Conservation (phyloP, 192 early-diverging fungal genomes). For the Coemansia sp. region DNA sequence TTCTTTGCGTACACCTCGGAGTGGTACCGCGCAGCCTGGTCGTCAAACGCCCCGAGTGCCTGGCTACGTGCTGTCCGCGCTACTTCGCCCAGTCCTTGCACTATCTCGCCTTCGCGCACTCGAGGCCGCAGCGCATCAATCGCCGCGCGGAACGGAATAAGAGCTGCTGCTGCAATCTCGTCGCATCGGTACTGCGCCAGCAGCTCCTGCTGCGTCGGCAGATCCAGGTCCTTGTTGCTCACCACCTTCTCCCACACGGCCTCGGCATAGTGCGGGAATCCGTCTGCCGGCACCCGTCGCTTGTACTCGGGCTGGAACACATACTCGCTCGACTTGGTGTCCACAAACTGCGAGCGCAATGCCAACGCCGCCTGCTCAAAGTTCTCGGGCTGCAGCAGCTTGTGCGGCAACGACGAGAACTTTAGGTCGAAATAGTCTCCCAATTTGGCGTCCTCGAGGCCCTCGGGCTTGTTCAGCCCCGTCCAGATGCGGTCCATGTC, state of each 20-base stretch:
- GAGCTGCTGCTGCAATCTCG: conserved; percentile 81
- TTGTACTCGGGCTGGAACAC: conserved; percentile 85
- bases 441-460: conserved; percentile 72
- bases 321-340: conserved; percentile 67
- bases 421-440: conserved; percentile 90
- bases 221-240: conserved; percentile 92
- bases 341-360: conserved; percentile 74
- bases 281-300: conserved; percentile 93
- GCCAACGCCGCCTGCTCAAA: conserved; percentile 73
- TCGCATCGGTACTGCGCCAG: conserved; percentile 98
- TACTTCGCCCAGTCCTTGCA: conserved; percentile 71
- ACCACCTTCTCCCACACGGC: conserved; percentile 96
- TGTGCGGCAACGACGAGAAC: conserved; percentile 90
- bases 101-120: conserved; percentile 77
- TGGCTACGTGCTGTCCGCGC: conserved; percentile 58
- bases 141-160: conserved; percentile 67
- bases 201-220: conserved; percentile 97
- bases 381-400: conserved; percentile 76
- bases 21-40: conserved; percentile 88
- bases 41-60: conserved; percentile 80
- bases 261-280: conserved; percentile 89
- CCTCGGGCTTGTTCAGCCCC: conserved; percentile 83
- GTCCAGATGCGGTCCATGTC: conserved; percentile 94
- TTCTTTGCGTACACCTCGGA: conserved; percentile 84
- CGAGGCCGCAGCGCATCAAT: conserved; percentile 65